Percentiles rank a stretch among this genome's conserved stretches.
Evolutionary conservation across 2,329 filamentous ascomycete species (phyloP).

Genomic region (Epichloe typhina): DNA sequence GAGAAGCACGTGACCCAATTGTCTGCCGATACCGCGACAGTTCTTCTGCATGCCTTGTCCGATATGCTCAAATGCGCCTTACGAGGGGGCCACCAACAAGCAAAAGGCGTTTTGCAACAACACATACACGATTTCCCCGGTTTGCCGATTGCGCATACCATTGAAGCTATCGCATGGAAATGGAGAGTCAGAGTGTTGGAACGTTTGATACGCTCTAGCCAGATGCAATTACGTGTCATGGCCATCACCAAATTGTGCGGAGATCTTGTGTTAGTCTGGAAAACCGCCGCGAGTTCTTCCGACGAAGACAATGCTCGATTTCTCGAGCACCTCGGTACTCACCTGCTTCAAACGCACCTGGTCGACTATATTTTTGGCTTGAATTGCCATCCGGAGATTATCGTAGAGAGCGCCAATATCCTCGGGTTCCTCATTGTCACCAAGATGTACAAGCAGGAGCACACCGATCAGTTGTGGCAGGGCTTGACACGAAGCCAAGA

Average conservation of each 20-base stretch:
- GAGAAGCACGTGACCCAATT: slow-evolving; percentile 44
- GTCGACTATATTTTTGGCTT: slow-evolving; percentile 81
- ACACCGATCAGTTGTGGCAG: slow-evolving; percentile 75
- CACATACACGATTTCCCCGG: slow-evolving; percentile 20
- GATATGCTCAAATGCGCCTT: slow-evolving; percentile 31
- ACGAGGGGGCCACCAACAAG: slow-evolving; percentile 21
- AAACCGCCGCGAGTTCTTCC: slow-evolving; percentile 34
- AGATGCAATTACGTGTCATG: slow-evolving; percentile 79
- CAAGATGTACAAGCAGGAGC: slow-evolving; percentile 52
- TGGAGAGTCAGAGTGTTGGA: slow-evolving; percentile 60
- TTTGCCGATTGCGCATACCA: slow-evolving; percentile 24
- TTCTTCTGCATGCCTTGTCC: slow-evolving; percentile 27
- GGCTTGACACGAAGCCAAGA: slow-evolving; percentile 73
- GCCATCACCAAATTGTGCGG: slow-evolving; percentile 62
- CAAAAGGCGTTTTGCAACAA: slow-evolving; percentile 15
- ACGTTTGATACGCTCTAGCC: slow-evolving; percentile 65
- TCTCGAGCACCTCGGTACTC: slow-evolving; percentile 54
- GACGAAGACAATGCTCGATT: slow-evolving; percentile 31
- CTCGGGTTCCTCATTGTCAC: slow-evolving; percentile 79
- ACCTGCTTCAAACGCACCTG: slow-evolving; percentile 56
- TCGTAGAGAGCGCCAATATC: slow-evolving; percentile 68
- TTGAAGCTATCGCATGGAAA: slow-evolving; percentile 41
- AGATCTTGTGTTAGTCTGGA: slow-evolving; percentile 57
- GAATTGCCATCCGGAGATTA: slow-evolving; percentile 85
- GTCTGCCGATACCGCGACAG: slow-evolving; percentile 28